A percentile compares a stretch with the other conserved stretches of the same genome.
These are phyloP conservation scores for Exsudoporus floridanus DNA, from an alignment of 1,284 basidiomycete genomes.

Conservation along the genomic window DNA sequence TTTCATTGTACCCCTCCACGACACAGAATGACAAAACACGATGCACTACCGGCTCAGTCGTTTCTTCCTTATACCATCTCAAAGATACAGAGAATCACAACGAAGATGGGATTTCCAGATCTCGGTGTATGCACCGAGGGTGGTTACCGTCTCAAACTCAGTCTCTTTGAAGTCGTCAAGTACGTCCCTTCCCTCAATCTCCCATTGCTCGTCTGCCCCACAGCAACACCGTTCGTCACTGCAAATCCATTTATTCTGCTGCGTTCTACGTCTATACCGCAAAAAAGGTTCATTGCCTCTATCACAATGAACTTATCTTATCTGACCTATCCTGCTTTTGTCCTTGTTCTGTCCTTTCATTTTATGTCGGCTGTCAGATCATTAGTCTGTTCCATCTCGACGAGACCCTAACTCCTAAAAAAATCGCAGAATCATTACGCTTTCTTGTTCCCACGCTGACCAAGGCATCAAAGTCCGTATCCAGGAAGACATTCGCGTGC, in stretches of 20 bases:
- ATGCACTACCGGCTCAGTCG: conserved; percentile 86
- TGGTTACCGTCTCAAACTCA: conserved; percentile 81
- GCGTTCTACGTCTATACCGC: conserved; percentile 91
- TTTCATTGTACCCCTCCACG: background rate
- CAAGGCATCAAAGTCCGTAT: conserved; percentile 94
- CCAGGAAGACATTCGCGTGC: conserved; percentile 80
- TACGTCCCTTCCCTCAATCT: conserved; percentile 40
- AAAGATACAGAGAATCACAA: conserved; percentile 86
- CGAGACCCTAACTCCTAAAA: background rate
- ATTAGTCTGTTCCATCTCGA: conserved; percentile 17
- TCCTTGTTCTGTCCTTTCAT: conserved; percentile 16
- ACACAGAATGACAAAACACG: conserved; percentile 81
- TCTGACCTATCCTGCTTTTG: conserved; percentile 16
- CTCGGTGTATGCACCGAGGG: conserved; percentile 89
- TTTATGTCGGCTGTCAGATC: conserved; percentile 22
- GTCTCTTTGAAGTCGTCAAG: conserved; percentile 92
- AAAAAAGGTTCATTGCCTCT: conserved; percentile 66
- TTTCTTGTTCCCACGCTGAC: conserved; percentile 85
- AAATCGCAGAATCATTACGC: conserved; percentile 70
- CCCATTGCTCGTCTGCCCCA: conserved; percentile 4
- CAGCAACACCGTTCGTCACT: conserved; percentile 81
- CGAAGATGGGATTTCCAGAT: conserved; percentile 86
- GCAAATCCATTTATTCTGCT: conserved; percentile 83
- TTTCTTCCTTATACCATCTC: conserved; percentile 91
- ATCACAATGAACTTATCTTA: conserved; percentile 15